Evolutionary conservation across 1,284 basidiomycete genomes (phyloP).

Genomic region (Tilletia horrida): DNA sequence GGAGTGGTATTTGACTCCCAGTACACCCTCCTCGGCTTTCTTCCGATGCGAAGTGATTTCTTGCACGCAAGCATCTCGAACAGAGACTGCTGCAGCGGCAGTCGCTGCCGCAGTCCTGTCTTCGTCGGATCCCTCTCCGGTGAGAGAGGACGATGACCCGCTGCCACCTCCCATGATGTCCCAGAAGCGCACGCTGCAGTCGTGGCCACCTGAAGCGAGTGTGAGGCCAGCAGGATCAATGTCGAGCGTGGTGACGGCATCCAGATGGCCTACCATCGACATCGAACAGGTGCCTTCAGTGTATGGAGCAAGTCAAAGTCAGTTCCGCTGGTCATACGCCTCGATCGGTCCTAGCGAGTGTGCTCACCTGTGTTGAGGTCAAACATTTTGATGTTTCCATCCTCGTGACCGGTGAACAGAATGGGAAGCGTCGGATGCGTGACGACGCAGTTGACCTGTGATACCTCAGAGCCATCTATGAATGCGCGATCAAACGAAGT

Average conservation of each 20-base stretch:
- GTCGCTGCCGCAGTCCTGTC: not conserved
- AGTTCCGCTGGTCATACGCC: no score
- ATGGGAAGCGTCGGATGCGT: conserved; percentile 87
- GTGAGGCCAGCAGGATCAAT: conserved; percentile 82
- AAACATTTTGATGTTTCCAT: conserved; percentile 85
- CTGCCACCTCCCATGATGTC: conserved; percentile 64
- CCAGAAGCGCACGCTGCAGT: conserved; percentile 93
- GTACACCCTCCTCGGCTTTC: conserved; percentile 82
- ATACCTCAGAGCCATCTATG: conserved; percentile 67
- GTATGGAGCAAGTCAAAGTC: no score
- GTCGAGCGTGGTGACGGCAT: conserved; percentile 83
- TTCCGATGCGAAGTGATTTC: conserved; percentile 79
- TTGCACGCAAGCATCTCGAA: conserved; percentile 68
- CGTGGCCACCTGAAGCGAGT: conserved; percentile 84
- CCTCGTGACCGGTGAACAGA: conserved; percentile 86
- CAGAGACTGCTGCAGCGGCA: not conserved
- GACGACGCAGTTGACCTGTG: conserved; percentile 82
- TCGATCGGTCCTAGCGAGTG: no score
- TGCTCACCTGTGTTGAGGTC: conserved; percentile 73
- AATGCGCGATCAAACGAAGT: not conserved
- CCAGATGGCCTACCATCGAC: conserved; percentile 84
- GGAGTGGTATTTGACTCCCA: conserved; percentile 80
- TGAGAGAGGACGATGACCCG: not conserved
- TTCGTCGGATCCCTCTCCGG: not conserved
- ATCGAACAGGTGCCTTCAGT: conserved; percentile 72